These are phyloP conservation scores for Panellus pusillus DNA, from an alignment of 768 basidiomycete species.

Conservation along the genomic window DNA sequence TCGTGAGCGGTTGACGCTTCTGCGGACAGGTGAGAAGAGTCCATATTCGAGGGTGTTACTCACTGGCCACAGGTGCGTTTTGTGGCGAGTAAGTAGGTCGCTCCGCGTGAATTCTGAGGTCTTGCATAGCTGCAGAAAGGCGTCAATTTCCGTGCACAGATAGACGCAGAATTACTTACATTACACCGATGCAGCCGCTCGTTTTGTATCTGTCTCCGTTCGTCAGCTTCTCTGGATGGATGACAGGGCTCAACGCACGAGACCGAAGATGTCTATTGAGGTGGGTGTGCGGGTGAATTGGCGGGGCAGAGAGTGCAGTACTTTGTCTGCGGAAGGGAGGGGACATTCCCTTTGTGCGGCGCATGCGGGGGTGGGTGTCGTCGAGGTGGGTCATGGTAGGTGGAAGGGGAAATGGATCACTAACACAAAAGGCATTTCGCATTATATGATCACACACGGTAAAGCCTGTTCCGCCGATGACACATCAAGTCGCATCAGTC, in stretches of 20 bases:
- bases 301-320: constrained; percentile 68
- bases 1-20: constrained; percentile 55
- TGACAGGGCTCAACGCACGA: constrained; percentile 43
- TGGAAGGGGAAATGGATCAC: too few relatives aligned
- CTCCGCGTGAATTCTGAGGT: constrained; percentile 69
- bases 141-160: constrained; percentile 10
- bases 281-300: constrained; percentile 74
- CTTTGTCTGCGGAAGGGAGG: constrained; percentile 71
- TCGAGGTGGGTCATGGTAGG: too few relatives aligned
- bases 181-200: constrained; percentile 65
- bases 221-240: constrained; percentile 3
- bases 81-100: constrained; percentile 70
- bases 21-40: constrained; percentile 25
- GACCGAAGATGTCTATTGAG: constrained; percentile 72
- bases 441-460: too few relatives aligned
- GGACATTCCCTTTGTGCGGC: constrained; percentile 62
- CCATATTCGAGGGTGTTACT: constrained; percentile 36
- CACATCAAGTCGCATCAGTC: too few relatives aligned
- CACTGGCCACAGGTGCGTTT: constrained; percentile 67
- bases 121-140: constrained; percentile 52
- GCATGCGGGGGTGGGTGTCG: constrained; percentile 27
- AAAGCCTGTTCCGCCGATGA: too few relatives aligned
- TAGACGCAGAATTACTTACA: constrained; percentile 35
- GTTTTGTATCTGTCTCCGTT: constrained; percentile 54
- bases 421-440: too few relatives aligned